A percentile compares a stretch with the other conserved stretches of the same genome.
Evolutionary conservation across 768 basidiomycete species (phyloP).

Genomic region (Asterophora lycoperdoides): DNA sequence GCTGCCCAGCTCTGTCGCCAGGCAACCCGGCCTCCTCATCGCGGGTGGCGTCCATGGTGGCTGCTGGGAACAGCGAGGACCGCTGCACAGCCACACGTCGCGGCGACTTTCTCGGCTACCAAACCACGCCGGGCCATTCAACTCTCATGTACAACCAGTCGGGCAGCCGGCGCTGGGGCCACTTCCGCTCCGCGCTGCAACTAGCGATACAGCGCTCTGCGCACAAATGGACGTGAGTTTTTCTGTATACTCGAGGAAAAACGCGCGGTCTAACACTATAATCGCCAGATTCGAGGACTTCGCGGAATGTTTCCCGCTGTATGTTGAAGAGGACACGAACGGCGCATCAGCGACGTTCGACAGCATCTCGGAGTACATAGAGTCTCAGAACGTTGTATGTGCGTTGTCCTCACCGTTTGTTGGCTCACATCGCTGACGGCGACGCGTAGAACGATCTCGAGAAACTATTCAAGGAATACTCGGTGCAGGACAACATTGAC

Average conservation of each 20-base stretch:
- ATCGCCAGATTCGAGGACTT: slow-evolving; percentile 49
- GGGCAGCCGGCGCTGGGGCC: slow-evolving; percentile 52
- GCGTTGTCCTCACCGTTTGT: slow-evolving; percentile 13
- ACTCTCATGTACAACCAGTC: slow-evolving; percentile 38
- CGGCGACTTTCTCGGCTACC: background rate
- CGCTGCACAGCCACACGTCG: slow-evolving; percentile 13
- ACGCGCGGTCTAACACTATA: slow-evolving; percentile 6
- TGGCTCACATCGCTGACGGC: background rate
- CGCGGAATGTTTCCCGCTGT: slow-evolving; percentile 62
- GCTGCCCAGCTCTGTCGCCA: slow-evolving; percentile 31
- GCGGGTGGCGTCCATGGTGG: slow-evolving; percentile 24
- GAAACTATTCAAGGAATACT: slow-evolving; percentile 63
- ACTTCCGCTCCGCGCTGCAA: slow-evolving; percentile 53
- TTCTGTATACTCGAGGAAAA: background rate
- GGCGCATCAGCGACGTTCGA: slow-evolving; percentile 58
- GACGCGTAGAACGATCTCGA: slow-evolving; percentile 55
- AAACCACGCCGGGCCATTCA: too few species aligned
- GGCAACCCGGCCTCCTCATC: slow-evolving; percentile 39
- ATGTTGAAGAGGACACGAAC: slow-evolving; percentile 62
- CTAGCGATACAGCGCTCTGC: slow-evolving; percentile 52
- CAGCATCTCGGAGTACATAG: slow-evolving; percentile 68
- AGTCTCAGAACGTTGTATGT: slow-evolving; percentile 52
- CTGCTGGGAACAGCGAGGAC: slow-evolving; percentile 9
- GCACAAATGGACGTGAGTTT: slow-evolving; percentile 53
- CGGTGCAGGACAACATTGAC: slow-evolving; percentile 67